Conservation (phyloP, 2,329 filamentous ascomycete species). For the Fusarium siculi region DNA sequence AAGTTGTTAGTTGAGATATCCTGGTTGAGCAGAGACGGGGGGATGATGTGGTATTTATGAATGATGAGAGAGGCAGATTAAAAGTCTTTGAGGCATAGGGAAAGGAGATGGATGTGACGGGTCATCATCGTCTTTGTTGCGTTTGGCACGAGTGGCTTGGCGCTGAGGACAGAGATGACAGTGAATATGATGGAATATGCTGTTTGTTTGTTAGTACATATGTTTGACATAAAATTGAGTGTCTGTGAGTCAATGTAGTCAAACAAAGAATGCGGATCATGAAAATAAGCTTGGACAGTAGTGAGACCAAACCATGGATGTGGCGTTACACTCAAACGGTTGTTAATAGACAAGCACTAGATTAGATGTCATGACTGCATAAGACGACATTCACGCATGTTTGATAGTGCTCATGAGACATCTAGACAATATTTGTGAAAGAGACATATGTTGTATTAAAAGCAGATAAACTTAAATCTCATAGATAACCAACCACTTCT, state of each 20-base stretch:
- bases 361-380: background rate
- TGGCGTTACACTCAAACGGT: background rate
- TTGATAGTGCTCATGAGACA: background rate
- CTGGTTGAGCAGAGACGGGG: background rate
- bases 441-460: conserved; percentile 21
- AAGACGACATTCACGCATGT: background rate
- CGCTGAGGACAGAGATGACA: background rate
- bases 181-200: background rate
- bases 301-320: background rate
- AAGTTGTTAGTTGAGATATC: background rate
- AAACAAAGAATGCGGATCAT: background rate
- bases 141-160: background rate
- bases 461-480: conserved; percentile 14
- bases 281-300: background rate
- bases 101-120: no score
- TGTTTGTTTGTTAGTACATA: background rate
- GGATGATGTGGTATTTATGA: background rate
- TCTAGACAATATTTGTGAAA: background rate
- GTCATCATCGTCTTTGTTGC: background rate
- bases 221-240: background rate
- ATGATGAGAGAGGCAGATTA: background rate
- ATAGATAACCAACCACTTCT: background rate
- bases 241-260: background rate
- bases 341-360: background rate
- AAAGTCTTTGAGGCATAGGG: background rate